These are phyloP conservation scores for Tagetes erecta DNA, from an alignment of 129 eudicot species.

Conservation along the genomic window DNA sequence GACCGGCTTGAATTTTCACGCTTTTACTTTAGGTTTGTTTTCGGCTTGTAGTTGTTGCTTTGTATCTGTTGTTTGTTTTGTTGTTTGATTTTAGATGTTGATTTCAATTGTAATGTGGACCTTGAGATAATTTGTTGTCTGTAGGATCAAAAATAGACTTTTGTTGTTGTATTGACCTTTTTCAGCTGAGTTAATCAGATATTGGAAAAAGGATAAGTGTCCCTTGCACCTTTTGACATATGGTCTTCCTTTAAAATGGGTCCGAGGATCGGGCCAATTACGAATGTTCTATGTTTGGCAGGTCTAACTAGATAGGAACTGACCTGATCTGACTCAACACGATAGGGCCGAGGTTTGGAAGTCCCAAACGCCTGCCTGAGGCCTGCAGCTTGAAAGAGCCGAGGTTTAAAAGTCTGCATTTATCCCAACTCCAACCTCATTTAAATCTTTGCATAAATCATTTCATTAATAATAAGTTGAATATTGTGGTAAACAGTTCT, in stretches of 20 bases:
- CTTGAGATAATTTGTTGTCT: slow-evolving; percentile 23
- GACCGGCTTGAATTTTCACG: neutral
- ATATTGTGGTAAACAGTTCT: too few species aligned
- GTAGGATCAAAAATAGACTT: slow-evolving; percentile 20
- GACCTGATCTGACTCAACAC: neutral
- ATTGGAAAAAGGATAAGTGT: neutral
- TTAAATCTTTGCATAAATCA: neutral
- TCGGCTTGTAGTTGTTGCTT: slow-evolving; percentile 19
- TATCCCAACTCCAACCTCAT: neutral
- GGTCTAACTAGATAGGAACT: neutral
- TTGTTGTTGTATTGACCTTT: neutral
- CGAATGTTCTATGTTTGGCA: neutral
- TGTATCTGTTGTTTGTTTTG: slow-evolving; percentile 25
- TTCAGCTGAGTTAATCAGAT: neutral
- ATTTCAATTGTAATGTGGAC: slow-evolving; percentile 24
- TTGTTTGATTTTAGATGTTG: slow-evolving; percentile 28
- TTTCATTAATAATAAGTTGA: too few species aligned
- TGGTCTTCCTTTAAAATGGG: neutral
- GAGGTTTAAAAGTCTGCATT: neutral
- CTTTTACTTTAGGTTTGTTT: slow-evolving; percentile 2
- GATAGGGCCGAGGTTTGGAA: neutral
- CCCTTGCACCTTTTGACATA: neutral
- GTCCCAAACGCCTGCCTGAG: neutral
- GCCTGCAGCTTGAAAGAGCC: neutral
- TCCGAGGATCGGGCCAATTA: neutral